Evolutionary conservation across 2,329 filamentous ascomycete species (phyloP).

Genomic region (Fusarium humuli): DNA sequence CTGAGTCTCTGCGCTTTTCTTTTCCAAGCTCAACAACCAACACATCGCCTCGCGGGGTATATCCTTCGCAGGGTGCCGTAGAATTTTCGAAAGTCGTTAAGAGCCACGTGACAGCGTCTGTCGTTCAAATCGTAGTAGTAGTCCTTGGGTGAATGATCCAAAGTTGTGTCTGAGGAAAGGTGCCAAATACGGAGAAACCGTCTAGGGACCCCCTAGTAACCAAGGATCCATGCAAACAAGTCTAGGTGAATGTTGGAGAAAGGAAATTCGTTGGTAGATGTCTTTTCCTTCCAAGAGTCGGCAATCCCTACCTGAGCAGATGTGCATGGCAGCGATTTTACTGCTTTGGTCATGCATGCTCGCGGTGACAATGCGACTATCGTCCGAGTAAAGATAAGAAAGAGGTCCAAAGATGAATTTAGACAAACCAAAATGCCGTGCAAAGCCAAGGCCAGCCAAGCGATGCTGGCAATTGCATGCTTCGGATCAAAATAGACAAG

Average conservation of each 20-base stretch:
- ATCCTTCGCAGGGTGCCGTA: constrained; percentile 56
- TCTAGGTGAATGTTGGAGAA: constrained; percentile 48
- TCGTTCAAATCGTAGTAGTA: constrained; percentile 52
- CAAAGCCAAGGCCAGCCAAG: constrained; percentile 45
- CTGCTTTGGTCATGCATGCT: not conserved
- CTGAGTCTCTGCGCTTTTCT: constrained; percentile 47
- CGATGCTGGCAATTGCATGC: constrained; percentile 47
- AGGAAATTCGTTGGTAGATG: constrained; percentile 46
- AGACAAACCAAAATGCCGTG: constrained; percentile 48
- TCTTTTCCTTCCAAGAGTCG: constrained; percentile 30
- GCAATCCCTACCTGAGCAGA: constrained; percentile 1
- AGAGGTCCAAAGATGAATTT: constrained; percentile 45
- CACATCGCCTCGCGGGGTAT: constrained; percentile 56
- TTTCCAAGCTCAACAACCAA: constrained; percentile 53
- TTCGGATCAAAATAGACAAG: constrained; percentile 49
- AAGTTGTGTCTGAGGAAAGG: constrained; percentile 50
- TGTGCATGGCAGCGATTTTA: not conserved
- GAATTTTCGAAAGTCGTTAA: constrained; percentile 52
- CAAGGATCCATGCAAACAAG: constrained; percentile 48
- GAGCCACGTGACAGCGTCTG: constrained; percentile 53
- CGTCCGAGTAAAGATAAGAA: constrained; percentile 37
- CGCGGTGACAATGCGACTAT: constrained; percentile 15
- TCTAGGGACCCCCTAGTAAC: constrained; percentile 45
- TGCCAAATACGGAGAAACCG: constrained; percentile 45
- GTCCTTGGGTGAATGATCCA: constrained; percentile 51